Evolutionary conservation across 345 rosid species (phyloP).

Genomic region (Psidium guajava): DNA sequence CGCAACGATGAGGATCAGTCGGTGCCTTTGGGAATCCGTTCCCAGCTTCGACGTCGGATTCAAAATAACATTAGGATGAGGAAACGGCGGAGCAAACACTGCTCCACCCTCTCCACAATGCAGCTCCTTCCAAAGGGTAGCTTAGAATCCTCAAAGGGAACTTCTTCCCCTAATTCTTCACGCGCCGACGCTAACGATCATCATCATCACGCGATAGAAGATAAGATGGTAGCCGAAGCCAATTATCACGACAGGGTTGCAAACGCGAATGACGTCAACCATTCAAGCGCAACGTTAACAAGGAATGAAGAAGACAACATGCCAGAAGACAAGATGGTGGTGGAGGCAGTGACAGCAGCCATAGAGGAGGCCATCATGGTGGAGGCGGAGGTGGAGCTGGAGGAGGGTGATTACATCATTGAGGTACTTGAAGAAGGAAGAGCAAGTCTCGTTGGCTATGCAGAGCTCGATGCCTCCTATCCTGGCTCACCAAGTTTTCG

Average conservation of each 20-base stretch:
- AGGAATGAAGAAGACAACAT: neutral
- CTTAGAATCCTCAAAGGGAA: neutral
- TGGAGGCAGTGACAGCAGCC: neutral
- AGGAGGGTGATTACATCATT: neutral
- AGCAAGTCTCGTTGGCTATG: slow-evolving; percentile 2
- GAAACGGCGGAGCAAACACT: neutral
- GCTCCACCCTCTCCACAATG: neutral
- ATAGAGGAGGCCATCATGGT: neutral
- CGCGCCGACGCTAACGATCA: neutral
- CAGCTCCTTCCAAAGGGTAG: neutral
- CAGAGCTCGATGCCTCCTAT: slow-evolving; percentile 9
- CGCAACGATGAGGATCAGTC: neutral
- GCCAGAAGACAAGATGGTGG: slow-evolving; percentile 4
- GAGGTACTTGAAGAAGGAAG: neutral
- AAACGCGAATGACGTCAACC: neutral
- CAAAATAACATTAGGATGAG: neutral
- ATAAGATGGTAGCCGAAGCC: neutral
- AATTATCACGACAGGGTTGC: neutral
- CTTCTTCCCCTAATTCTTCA: neutral
- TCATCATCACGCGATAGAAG: neutral
- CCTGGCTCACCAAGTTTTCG: slow-evolving; percentile 37
- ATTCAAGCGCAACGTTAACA: neutral
- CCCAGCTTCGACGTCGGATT: neutral
- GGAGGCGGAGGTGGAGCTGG: neutral
- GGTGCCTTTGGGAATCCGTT: neutral